A percentile compares a stretch with the other conserved stretches of the same genome.
These are phyloP conservation scores for Pichia manshurica DNA, from an alignment of 805 yeast species.

Conservation along the genomic window DNA sequence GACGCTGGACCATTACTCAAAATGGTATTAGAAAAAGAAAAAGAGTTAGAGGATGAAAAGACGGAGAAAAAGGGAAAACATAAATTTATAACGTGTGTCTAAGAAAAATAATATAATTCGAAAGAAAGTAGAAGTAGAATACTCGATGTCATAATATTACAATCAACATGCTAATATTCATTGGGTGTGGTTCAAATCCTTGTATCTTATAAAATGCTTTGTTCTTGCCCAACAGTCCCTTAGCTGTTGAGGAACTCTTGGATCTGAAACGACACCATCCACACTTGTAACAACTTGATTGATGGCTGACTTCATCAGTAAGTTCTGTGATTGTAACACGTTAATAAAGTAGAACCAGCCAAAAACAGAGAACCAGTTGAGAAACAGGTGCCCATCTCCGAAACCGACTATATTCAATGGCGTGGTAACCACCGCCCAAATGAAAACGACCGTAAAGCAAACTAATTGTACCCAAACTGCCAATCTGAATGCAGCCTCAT, in stretches of 20 bases:
- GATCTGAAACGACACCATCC: slow-evolving; percentile 46
- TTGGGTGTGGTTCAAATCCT: slow-evolving; percentile 1
- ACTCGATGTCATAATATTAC: no score
- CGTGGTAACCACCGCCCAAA: slow-evolving; percentile 32
- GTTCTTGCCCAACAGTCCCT: slow-evolving; percentile 42
- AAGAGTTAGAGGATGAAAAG: not conserved
- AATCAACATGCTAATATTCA: not conserved
- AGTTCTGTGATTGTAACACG: slow-evolving; percentile 69
- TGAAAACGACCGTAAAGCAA: slow-evolving; percentile 23
- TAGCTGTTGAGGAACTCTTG: slow-evolving; percentile 43
- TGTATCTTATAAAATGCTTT: slow-evolving; percentile 29
- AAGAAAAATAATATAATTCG: no score
- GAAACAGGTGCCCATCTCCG: slow-evolving; percentile 12
- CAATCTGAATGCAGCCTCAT: slow-evolving; percentile 51
- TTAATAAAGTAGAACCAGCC: slow-evolving; percentile 62
- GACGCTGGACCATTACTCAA: slow-evolving; percentile 4
- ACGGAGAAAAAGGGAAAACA: not conserved
- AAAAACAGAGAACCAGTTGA: slow-evolving; percentile 49
- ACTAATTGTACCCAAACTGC: slow-evolving; percentile 53
- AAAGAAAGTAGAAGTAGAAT: not conserved
- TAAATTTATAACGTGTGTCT: not conserved
- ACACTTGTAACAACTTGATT: slow-evolving; percentile 6
- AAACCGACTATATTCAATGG: slow-evolving; percentile 14
- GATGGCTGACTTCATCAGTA: slow-evolving; percentile 49
- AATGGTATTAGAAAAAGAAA: not conserved